These are phyloP conservation scores for Cenchrus purpureus DNA, from an alignment of 176 grass and related monocot species.

Conservation along the genomic window DNA sequence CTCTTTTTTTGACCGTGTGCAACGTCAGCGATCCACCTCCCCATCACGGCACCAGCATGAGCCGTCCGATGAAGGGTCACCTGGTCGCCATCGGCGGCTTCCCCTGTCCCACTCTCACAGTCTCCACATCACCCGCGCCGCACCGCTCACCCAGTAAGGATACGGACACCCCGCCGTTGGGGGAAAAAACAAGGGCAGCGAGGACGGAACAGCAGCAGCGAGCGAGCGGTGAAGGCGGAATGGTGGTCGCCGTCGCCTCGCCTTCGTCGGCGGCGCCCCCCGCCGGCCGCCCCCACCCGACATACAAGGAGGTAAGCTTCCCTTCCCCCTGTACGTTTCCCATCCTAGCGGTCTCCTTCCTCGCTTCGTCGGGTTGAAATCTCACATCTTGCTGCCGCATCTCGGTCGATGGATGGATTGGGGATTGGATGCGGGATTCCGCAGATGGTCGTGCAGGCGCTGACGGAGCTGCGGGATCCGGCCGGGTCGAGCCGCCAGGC, in stretches of 20 bases:
- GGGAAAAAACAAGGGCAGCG: neutral
- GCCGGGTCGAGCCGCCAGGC: slow-evolving; percentile 32
- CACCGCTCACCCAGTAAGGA: neutral
- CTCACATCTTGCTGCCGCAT: slow-evolving; percentile 11
- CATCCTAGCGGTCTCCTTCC: neutral
- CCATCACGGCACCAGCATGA: neutral
- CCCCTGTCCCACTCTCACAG: too few species aligned
- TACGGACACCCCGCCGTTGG: too few species aligned
- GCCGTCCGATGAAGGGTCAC: neutral
- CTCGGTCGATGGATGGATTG: neutral
- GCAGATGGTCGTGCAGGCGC: slow-evolving; percentile 60
- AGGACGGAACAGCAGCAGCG: neutral
- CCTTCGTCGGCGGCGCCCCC: slow-evolving; percentile 33
- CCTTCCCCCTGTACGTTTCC: neutral
- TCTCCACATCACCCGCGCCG: neutral
- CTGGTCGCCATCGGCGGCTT: neutral
- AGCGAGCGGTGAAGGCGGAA: neutral
- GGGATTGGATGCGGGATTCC: neutral
- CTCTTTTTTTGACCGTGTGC: neutral
- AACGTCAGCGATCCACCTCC: neutral
- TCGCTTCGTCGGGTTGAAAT: neutral
- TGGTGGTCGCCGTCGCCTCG: slow-evolving; percentile 41
- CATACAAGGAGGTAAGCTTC: slow-evolving; percentile 48
- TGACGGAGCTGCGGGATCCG: slow-evolving; percentile 44
- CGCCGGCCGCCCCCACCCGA: slow-evolving; percentile 32